phyloP scores from a whole-genome alignment of 1,284 basidiomycete species.

The Cryptococcus sp. region DNA sequence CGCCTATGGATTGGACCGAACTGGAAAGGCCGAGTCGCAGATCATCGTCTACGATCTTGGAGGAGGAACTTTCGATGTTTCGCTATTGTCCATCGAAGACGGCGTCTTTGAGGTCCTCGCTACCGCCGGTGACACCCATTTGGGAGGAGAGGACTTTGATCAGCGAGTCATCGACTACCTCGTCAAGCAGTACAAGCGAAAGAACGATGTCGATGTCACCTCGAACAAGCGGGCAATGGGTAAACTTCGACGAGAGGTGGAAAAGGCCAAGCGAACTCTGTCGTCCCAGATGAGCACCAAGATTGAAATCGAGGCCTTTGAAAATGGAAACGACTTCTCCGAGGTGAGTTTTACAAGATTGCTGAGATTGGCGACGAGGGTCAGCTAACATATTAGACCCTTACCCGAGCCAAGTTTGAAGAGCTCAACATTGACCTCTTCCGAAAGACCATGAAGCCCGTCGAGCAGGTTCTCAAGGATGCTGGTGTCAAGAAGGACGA shows the following conservation, averaged over 20 bases:
- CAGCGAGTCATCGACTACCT: slow-evolving; percentile 92
- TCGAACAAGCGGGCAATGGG: slow-evolving; percentile 85
- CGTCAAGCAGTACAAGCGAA: slow-evolving; percentile 90
- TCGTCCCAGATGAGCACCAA: slow-evolving; percentile 68
- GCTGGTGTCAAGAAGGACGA: slow-evolving; percentile 97
- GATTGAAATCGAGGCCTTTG: slow-evolving; percentile 78
- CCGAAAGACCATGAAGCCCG: slow-evolving; percentile 98
- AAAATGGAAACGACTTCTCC: slow-evolving; percentile 91
- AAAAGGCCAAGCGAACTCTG: slow-evolving; percentile 98
- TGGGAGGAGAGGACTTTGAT: slow-evolving; percentile 99
- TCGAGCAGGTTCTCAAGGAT: slow-evolving; percentile 97
- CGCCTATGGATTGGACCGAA: slow-evolving; percentile 96
- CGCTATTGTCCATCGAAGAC: slow-evolving; percentile 90
- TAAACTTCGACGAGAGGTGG: slow-evolving; percentile 96
- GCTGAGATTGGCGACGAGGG: too few relatives aligned
- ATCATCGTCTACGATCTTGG: slow-evolving; percentile 98
- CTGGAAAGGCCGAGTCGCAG: slow-evolving; percentile 79
- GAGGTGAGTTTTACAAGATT: slow-evolving; percentile 53
- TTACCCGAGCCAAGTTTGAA: slow-evolving; percentile 97
- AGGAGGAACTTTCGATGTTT: slow-evolving; percentile 98
- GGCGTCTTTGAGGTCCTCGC: slow-evolving; percentile 97
- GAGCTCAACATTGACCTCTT: slow-evolving; percentile 98
- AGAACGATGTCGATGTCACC: slow-evolving; percentile 82
- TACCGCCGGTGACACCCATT: slow-evolving; percentile 96
- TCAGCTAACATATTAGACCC: slow-evolving; percentile 48